phyloP scores from a whole-genome alignment of 2,329 filamentous ascomycete species.

The Chrysoporthe austroafricana region DNA sequence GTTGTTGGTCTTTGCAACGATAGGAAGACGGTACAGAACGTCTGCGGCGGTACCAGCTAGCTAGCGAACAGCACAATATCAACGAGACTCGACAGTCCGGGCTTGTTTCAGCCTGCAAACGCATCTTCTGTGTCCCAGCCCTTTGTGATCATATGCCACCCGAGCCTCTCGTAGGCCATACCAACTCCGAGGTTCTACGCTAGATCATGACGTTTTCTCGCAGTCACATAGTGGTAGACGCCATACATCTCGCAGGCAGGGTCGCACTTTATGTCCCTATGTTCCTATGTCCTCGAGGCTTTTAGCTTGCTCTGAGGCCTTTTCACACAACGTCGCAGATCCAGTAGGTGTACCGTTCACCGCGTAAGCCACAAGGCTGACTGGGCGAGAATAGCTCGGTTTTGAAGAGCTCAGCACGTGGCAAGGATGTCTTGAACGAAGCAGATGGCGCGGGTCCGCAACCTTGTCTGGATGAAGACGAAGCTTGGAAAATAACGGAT shows the following conservation, averaged over 20 bases:
- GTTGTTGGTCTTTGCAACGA: conserved; percentile 21
- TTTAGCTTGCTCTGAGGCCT: neutral
- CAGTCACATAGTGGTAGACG: neutral
- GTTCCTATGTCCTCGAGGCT: neutral
- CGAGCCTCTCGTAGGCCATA: neutral
- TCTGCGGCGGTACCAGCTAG: conserved; percentile 4
- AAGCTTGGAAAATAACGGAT: no score
- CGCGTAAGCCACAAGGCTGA: neutral
- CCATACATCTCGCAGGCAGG: neutral
- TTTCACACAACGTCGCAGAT: neutral
- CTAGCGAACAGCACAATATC: conserved; percentile 12
- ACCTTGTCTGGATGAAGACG: neutral
- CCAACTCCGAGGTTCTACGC: neutral
- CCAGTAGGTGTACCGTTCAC: neutral
- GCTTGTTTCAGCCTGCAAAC: neutral
- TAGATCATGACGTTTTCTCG: neutral
- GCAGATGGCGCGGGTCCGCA: neutral
- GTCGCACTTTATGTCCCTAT: neutral
- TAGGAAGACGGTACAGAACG: conserved; percentile 15
- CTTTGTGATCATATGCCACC: neutral
- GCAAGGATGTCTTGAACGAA: neutral
- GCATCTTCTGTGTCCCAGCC: neutral
- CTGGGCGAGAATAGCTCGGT: neutral
- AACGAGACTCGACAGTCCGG: conserved; percentile 17
- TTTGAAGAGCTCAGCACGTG: neutral